phyloP scores from a whole-genome alignment of 2,329 filamentous ascomycete genomes.

The Trichoderma breve region DNA sequence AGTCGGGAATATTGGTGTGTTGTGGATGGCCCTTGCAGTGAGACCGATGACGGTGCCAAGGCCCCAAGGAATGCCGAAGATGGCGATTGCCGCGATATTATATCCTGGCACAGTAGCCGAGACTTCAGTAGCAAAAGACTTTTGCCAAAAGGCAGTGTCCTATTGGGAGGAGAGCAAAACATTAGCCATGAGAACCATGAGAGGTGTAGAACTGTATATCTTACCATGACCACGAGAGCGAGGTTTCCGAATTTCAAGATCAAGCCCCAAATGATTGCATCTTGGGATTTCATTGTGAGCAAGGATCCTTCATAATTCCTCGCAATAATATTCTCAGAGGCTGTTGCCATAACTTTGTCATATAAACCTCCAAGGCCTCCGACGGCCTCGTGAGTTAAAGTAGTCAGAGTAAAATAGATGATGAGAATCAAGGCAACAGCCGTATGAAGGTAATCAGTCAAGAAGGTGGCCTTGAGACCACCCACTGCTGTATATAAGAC shows the following conservation, averaged over 20 bases:
- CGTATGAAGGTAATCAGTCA: constrained; percentile 16
- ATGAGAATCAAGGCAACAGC: constrained; percentile 14
- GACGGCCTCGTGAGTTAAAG: constrained; percentile 8
- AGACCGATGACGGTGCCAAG: constrained; percentile 17
- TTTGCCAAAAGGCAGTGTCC: constrained; percentile 19
- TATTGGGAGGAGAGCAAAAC: not conserved
- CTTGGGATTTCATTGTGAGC: constrained; percentile 16
- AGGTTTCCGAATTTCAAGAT: constrained; percentile 18
- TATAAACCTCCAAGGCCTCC: constrained; percentile 13
- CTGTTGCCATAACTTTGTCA: constrained; percentile 12
- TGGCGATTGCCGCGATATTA: constrained; percentile 11
- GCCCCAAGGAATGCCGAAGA: constrained; percentile 18
- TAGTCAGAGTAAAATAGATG: constrained; percentile 10
- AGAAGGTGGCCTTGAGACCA: constrained; percentile 15
- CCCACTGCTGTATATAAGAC: constrained; percentile 16
- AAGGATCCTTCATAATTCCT: constrained; percentile 12
- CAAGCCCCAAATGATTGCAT: constrained; percentile 9
- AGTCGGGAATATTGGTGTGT: constrained; percentile 15
- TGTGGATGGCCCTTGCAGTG: constrained; percentile 16
- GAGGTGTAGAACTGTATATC: not conserved
- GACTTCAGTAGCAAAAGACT: constrained; percentile 18
- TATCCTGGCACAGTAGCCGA: constrained; percentile 14
- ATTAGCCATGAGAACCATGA: not conserved
- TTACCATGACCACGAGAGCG: constrained; percentile 17
- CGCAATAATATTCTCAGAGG: constrained; percentile 7